Evolutionary conservation across 148 eudicot genomes (phyloP).

Genomic region (Rhododendron simsii): DNA sequence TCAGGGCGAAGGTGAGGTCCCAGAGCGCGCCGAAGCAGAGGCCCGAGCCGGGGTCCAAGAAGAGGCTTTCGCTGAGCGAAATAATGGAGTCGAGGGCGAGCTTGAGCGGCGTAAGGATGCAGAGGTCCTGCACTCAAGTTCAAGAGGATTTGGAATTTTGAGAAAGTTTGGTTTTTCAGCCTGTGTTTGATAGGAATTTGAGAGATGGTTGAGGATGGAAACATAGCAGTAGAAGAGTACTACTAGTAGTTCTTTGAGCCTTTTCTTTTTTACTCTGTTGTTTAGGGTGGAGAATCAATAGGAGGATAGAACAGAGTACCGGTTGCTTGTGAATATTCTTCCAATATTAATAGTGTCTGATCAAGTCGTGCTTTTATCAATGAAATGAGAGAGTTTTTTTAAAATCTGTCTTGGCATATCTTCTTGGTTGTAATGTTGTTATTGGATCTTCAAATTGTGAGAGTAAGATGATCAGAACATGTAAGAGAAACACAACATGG

Average conservation of each 20-base stretch:
- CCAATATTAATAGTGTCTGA: not conserved
- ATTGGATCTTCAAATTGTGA: not conserved
- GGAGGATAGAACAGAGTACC: slow-evolving; percentile 11
- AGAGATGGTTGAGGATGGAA: not conserved
- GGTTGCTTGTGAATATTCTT: slow-evolving; percentile 25
- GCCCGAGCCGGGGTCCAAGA: slow-evolving; percentile 55
- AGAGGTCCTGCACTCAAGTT: slow-evolving; percentile 51
- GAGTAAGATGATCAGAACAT: not conserved
- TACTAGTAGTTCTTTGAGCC: not conserved
- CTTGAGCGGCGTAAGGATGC: slow-evolving; percentile 78
- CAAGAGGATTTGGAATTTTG: slow-evolving; percentile 44
- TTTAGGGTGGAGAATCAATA: slow-evolving; percentile 7
- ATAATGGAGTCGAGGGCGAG: slow-evolving; percentile 78
- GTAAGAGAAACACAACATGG: not conserved
- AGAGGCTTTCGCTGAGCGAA: slow-evolving; percentile 57
- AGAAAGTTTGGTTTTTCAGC: not conserved
- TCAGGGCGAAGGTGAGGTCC: slow-evolving; percentile 74
- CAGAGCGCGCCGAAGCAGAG: slow-evolving; percentile 86
- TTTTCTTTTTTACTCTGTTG: not conserved
- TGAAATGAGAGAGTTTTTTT: slow-evolving; percentile 2
- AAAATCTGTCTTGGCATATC: not conserved
- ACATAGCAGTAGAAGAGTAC: not conserved
- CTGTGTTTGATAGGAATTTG: not conserved
- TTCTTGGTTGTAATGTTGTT: not conserved
- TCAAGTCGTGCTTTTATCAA: slow-evolving; percentile 6